Percentiles rank a stretch among this genome's conserved stretches.
Evolutionary conservation across 257 asterid genomes (phyloP).

Genomic region (Capsicum chinense): DNA sequence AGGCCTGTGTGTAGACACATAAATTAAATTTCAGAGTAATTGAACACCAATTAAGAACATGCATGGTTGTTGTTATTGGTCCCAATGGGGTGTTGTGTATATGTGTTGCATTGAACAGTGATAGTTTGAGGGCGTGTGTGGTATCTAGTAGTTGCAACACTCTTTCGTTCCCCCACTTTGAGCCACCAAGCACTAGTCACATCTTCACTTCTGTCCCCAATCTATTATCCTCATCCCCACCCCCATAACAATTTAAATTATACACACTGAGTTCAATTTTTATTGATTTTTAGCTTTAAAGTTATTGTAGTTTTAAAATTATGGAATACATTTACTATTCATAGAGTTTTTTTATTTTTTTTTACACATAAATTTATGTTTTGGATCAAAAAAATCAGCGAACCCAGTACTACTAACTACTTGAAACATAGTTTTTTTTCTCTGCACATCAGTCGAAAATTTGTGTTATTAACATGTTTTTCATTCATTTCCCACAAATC

Average conservation of each 20-base stretch:
- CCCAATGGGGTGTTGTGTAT: slow-evolving; percentile 1
- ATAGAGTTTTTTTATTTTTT: too few relatives aligned
- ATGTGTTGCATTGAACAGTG: slow-evolving; percentile 16
- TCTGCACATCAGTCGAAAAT: too few relatives aligned
- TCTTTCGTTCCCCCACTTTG: slow-evolving; percentile 34
- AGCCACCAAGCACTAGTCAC: slow-evolving; percentile 41
- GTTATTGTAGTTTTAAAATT: too few relatives aligned
- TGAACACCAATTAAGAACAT: slow-evolving; percentile 11
- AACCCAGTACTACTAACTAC: too few relatives aligned
- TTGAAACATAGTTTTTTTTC: too few relatives aligned
- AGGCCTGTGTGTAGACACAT: neutral
- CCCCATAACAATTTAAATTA: neutral
- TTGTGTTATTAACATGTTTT: too few relatives aligned
- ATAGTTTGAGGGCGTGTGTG: slow-evolving; percentile 35
- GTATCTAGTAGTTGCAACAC: slow-evolving; percentile 46
- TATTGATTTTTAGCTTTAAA: too few relatives aligned
- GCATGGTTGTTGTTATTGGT: slow-evolving; percentile 7
- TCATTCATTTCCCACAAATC: too few relatives aligned
- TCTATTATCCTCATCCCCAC: neutral
- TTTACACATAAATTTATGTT: too few relatives aligned
- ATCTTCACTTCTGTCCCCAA: slow-evolving; percentile 43
- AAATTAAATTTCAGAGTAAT: neutral
- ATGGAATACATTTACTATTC: too few relatives aligned
- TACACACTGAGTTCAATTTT: too few relatives aligned
- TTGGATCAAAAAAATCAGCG: too few relatives aligned